phyloP scores from a whole-genome alignment of 2,329 filamentous ascomycete species.

The Hypoxylon sp. region DNA sequence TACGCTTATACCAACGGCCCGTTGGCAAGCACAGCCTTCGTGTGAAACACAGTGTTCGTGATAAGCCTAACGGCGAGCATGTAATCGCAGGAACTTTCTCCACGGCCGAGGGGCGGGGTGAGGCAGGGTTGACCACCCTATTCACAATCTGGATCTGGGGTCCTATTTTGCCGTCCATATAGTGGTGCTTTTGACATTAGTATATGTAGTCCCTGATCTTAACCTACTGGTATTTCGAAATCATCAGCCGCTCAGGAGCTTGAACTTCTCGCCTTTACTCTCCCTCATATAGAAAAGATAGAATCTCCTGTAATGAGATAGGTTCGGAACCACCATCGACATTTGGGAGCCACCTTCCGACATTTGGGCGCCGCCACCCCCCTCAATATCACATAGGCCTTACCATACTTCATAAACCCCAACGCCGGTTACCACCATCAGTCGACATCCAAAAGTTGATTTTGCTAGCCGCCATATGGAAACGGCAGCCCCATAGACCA shows the following conservation, averaged over 20 bases:
- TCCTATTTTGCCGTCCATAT: conserved; percentile 13
- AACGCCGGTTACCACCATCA: conserved; percentile 14
- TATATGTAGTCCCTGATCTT: conserved; percentile 26
- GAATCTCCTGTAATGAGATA: conserved; percentile 19
- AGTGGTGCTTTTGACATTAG: not conserved
- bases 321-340: not conserved
- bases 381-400: conserved; percentile 11
- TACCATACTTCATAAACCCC: conserved; percentile 2
- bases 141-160: conserved; percentile 14
- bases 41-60: conserved; percentile 34
- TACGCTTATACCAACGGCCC: conserved; percentile 24
- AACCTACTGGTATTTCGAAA: not conserved
- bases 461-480: conserved; percentile 25
- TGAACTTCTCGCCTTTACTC: conserved; percentile 7
- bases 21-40: conserved; percentile 11
- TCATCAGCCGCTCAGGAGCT: conserved; percentile 7
- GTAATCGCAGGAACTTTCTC: conserved; percentile 27
- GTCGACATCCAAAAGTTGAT: conserved; percentile 14
- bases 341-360: conserved; percentile 7
- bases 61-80: conserved; percentile 17
- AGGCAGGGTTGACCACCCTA: not conserved
- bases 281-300: conserved; percentile 17
- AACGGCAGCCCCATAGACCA: conserved; percentile 17
- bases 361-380: conserved; percentile 11
- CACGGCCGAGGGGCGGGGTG: conserved; percentile 25